Evolutionary conservation across 768 basidiomycete species (phyloP), one percentile per base, ranked within the genome.

Genomic region (Candolleomyces eurysporus): DNA sequence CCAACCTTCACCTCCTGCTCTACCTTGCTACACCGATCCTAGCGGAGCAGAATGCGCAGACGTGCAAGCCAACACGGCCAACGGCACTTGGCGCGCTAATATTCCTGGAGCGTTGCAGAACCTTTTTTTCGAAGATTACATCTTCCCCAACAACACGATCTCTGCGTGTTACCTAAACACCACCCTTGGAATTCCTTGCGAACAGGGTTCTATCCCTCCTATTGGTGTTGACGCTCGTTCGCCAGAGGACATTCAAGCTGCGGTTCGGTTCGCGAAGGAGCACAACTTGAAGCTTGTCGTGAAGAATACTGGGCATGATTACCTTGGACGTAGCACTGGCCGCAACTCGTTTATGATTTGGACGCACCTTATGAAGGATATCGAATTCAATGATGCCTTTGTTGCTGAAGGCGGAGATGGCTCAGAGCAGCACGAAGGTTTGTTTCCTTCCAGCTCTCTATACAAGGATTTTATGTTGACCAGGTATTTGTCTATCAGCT

Each of bases 141-240:
- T 57, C 10, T 42, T 45, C 56, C 50, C 54, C 48, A 83, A 82
- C 65, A 82, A 79, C 30, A 82, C 80, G 48, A 78, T 83, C 50
- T 77, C 77, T 63, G 78, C 76, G 0, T 88, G 85, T 75, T 84
- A 82, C 46, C 60, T 84, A 36, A 78, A 85, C 61, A 78, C 77
- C 0, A 69, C 74, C 0, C 65, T 80, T 0, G 77, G 75, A 4
- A 42, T 72, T 14, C 73, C 78, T 6, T 84, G 81, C 59, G 67
- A 71, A 1, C 81, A 81, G 62, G 82, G 81, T 11, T 76, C 73
- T 51, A 72, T 82, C 3, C 75, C 82, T 1, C 69, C 76, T 2
- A 62, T 75, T 16, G 78, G 75, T 2, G 78, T 80, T 1, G 77
- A 82, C 57, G 78, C 78, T 0, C 70, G 75, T 8, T 72, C 68